A percentile compares a stretch with the other conserved stretches of the same genome.
Conservation (phyloP, 306 rosid species). For the Castanopsis chinensis region DNA sequence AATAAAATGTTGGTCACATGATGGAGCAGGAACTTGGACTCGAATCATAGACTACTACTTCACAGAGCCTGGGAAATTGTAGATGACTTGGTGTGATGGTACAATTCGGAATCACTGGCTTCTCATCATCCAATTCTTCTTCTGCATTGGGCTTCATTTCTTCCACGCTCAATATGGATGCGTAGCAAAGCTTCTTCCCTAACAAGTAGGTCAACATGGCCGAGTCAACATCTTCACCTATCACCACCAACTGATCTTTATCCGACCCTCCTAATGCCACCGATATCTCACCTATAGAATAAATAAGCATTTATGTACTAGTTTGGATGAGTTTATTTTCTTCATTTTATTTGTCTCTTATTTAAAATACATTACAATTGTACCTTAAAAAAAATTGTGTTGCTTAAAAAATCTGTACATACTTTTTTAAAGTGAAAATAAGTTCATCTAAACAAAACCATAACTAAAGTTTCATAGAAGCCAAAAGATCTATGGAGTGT, state of each 20-base stretch:
- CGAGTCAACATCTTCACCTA: conserved; percentile 19
- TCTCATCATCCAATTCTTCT: not conserved
- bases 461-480: too few relatives aligned
- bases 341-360: too few relatives aligned
- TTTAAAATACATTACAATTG: too few relatives aligned
- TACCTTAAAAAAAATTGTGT: too few relatives aligned
- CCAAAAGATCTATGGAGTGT: not conserved
- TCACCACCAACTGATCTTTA: conserved; percentile 29
- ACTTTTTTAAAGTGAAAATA: too few relatives aligned
- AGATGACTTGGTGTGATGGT: not conserved
- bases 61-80: not conserved
- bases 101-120: not conserved
- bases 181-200: not conserved
- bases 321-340: too few relatives aligned
- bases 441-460: too few relatives aligned
- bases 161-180: too few relatives aligned
- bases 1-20: not conserved
- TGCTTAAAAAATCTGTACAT: too few relatives aligned
- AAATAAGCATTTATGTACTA: too few relatives aligned
- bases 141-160: not conserved
- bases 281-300: conserved; percentile 28
- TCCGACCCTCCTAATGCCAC: conserved; percentile 32
- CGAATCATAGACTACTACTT: not conserved
- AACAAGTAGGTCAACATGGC: conserved; percentile 3
- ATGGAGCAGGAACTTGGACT: not conserved